These are phyloP conservation scores for Leccinum broughii DNA, from an alignment of 768 basidiomycete species.

Conservation along the genomic window DNA sequence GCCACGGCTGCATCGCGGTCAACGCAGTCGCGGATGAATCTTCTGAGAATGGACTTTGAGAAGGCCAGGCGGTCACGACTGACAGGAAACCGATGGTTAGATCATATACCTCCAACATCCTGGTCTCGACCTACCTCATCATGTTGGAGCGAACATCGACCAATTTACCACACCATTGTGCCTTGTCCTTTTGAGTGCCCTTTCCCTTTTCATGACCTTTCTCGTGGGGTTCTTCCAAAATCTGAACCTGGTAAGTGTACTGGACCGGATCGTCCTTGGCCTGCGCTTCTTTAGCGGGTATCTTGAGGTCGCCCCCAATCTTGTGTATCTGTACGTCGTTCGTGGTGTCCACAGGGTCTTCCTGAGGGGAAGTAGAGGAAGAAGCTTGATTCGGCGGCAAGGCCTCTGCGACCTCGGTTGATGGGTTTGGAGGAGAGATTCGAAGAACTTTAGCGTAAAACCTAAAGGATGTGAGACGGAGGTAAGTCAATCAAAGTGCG, in stretches of 20 bases:
- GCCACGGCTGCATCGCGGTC: constrained; percentile 90
- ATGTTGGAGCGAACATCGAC: constrained; percentile 80
- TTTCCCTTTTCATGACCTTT: constrained; percentile 64
- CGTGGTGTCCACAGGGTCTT: constrained; percentile 43
- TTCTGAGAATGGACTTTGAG: constrained; percentile 94
- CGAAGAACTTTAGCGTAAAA: constrained; percentile 81
- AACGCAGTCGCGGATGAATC: constrained; percentile 95
- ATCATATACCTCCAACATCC: constrained; percentile 1
- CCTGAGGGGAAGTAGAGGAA: constrained; percentile 49
- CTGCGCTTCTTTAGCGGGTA: constrained; percentile 68
- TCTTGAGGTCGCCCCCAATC: constrained; percentile 77
- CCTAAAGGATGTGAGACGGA: constrained; percentile 41
- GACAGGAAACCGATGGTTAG: constrained; percentile 6
- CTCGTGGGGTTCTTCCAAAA: constrained; percentile 75
- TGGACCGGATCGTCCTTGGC: constrained; percentile 73
- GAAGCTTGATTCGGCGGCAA: constrained; percentile 27
- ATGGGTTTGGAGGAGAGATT: constrained; percentile 68
- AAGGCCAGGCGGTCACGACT: constrained; percentile 96
- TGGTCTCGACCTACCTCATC: constrained; percentile 65
- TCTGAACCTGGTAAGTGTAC: constrained; percentile 87
- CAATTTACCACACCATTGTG: constrained; percentile 69
- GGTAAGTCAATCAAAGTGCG: not conserved
- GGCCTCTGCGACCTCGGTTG: constrained; percentile 40
- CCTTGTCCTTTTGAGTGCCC: constrained; percentile 55
- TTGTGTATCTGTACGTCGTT: constrained; percentile 60